phyloP scores from a whole-genome alignment of 2,329 filamentous ascomycete species.

The Colletotrichum sp. region DNA sequence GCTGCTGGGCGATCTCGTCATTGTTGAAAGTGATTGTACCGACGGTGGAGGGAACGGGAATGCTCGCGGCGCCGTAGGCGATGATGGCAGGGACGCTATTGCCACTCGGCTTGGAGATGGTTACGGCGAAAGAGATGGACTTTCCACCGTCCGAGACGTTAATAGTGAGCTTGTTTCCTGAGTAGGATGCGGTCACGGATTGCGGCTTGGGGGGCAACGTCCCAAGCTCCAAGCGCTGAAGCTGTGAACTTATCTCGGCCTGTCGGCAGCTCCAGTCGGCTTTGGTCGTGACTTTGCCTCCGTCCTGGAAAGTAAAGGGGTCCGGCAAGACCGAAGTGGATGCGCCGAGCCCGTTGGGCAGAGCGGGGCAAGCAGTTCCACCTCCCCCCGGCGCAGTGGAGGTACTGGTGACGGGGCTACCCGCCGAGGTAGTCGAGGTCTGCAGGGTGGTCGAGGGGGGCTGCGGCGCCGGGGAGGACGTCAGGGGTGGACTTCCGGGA shows the following conservation, averaged over 20 bases:
- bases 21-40: slow-evolving; percentile 55
- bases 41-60: slow-evolving; percentile 50
- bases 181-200: slow-evolving; percentile 35
- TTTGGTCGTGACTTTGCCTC: slow-evolving; percentile 39
- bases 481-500: slow-evolving; percentile 12
- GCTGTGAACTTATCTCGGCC: slow-evolving; percentile 39
- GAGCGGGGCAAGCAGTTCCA: slow-evolving; percentile 1
- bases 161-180: slow-evolving; percentile 38
- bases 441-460: not conserved
- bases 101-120: slow-evolving; percentile 32
- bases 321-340: slow-evolving; percentile 24
- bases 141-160: slow-evolving; percentile 35
- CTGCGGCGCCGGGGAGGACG: not conserved
- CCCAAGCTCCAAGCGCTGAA: slow-evolving; percentile 44
- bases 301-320: slow-evolving; percentile 44
- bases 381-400: not conserved
- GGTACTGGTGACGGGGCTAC: not conserved
- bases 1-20: slow-evolving; percentile 44
- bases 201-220: slow-evolving; percentile 36
- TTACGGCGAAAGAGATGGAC: slow-evolving; percentile 34
- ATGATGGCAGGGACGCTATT: slow-evolving; percentile 54
- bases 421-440: not conserved
- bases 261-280: slow-evolving; percentile 45
- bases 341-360: slow-evolving; percentile 7
- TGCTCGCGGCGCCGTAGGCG: slow-evolving; percentile 45